These are phyloP conservation scores for Blastobotrys proliferans DNA, from an alignment of 1,139 yeast genomes.

Conservation along the genomic window DNA sequence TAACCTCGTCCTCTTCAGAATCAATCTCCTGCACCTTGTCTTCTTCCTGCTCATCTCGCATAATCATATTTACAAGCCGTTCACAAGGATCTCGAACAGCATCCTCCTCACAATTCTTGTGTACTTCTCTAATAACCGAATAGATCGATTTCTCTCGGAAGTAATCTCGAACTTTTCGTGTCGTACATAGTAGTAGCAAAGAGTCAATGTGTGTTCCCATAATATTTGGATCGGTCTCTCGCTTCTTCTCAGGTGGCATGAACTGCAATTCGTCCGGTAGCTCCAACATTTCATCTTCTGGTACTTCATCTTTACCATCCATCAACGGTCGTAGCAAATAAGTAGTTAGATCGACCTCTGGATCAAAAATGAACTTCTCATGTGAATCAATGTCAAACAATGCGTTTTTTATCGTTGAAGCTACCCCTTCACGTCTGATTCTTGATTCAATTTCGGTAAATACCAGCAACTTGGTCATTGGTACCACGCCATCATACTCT, in stretches of 20 bases:
- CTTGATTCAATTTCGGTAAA: constrained; percentile 79
- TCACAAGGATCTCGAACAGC: constrained; percentile 52
- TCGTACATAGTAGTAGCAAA: constrained; percentile 70
- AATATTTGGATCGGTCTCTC: constrained; percentile 69
- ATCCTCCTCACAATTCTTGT: constrained; percentile 62
- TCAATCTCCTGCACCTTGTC: constrained; percentile 52
- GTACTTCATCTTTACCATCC: constrained; percentile 63
- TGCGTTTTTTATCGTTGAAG: constrained; percentile 86
- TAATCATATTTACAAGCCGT: constrained; percentile 68
- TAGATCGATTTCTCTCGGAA: constrained; percentile 78
- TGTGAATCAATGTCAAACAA: constrained; percentile 77
- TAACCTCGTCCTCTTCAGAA: constrained; percentile 41
- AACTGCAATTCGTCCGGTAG: constrained; percentile 88
- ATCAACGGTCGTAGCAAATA: constrained; percentile 80
- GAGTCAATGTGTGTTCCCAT: constrained; percentile 69
- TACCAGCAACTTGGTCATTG: constrained; percentile 73
- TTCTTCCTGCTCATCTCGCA: constrained; percentile 81
- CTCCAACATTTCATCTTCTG: constrained; percentile 81
- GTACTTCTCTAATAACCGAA: constrained; percentile 78
- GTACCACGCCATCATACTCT: constrained; percentile 69
- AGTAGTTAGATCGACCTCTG: constrained; percentile 69
- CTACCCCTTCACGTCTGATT: constrained; percentile 86
- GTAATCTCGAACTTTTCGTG: constrained; percentile 65
- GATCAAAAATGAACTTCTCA: constrained; percentile 53
- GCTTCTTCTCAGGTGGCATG: constrained; percentile 66